Conservation (phyloP, 129 eudicot genomes). For the carrot (Daucus carota) region DNA sequence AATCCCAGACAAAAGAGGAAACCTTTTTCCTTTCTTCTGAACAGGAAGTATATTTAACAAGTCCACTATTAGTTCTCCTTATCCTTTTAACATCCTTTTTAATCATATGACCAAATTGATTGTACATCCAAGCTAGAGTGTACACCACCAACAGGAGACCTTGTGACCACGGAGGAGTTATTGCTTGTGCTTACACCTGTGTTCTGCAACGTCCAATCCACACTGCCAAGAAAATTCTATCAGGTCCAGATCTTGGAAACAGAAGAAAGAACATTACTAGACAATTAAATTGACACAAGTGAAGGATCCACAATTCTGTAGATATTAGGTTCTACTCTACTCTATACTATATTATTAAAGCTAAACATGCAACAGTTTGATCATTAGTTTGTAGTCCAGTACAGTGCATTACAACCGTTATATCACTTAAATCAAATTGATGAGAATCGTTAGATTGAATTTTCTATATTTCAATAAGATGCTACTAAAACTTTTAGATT, state of each 20-base stretch:
- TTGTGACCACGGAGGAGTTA: conserved; percentile 21
- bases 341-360: too few species aligned
- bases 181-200: conserved; percentile 48
- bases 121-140: conserved; percentile 78
- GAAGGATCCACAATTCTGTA: neutral
- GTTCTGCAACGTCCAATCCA: conserved; percentile 44
- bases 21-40: conserved; percentile 27
- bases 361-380: too few species aligned
- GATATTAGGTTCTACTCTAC: neutral
- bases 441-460: too few species aligned
- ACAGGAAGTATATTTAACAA: conserved; percentile 32
- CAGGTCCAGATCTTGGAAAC: neutral
- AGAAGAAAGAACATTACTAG: neutral
- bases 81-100: conserved; percentile 21
- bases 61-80: conserved; percentile 11
- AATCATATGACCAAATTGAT: conserved; percentile 82
- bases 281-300: neutral
- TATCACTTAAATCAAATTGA: too few species aligned
- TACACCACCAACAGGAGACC: conserved; percentile 59
- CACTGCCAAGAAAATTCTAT: conserved; percentile 34
- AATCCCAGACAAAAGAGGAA: conserved; percentile 42
- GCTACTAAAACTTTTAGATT: too few species aligned
- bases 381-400: too few species aligned
- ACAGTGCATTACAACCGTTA: too few species aligned
- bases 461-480: too few species aligned